Percentiles rank a stretch among this genome's conserved stretches.
phyloP scores from a whole-genome alignment of 1,139 yeast species.

The Magnusiomyces sp. region DNA sequence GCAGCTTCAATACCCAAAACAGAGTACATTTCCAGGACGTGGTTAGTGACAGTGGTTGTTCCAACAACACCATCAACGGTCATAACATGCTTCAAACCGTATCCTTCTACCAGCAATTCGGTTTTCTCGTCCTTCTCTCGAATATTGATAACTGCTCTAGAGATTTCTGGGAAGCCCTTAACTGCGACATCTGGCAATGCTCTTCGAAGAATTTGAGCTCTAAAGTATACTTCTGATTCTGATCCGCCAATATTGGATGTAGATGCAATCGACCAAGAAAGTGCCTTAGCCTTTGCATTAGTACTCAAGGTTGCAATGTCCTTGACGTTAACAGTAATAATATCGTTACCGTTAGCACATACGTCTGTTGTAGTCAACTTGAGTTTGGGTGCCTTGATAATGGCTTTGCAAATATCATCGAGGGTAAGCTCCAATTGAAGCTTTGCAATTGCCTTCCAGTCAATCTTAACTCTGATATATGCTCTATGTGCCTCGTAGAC shows the following conservation, averaged over 20 bases:
- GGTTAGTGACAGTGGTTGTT: slow-evolving; percentile 79
- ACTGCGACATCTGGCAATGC: slow-evolving; percentile 80
- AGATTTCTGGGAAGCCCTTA: slow-evolving; percentile 82
- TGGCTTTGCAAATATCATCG: slow-evolving; percentile 79
- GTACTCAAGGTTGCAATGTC: slow-evolving; percentile 42
- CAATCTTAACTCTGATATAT: slow-evolving; percentile 72
- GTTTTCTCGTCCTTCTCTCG: slow-evolving; percentile 73
- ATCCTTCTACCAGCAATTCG: slow-evolving; percentile 93
- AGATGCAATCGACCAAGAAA: slow-evolving; percentile 17
- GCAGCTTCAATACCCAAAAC: slow-evolving; percentile 98
- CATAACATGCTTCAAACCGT: slow-evolving; percentile 94
- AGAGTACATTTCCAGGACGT: slow-evolving; percentile 77
- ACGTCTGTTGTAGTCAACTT: slow-evolving; percentile 73
- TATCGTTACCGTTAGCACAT: slow-evolving; percentile 55
- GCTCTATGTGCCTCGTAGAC: slow-evolving; percentile 80
- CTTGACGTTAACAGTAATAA: slow-evolving; percentile 68
- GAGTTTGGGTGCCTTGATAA: slow-evolving; percentile 77
- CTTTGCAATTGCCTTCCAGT: slow-evolving; percentile 75
- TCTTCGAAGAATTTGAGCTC: slow-evolving; percentile 84
- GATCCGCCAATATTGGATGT: slow-evolving; percentile 37
- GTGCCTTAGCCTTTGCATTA: slow-evolving; percentile 25
- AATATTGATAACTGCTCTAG: slow-evolving; percentile 94
- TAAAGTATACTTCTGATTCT: slow-evolving; percentile 64
- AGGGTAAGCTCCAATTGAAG: slow-evolving; percentile 81
- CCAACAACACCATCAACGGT: slow-evolving; percentile 96